Evolutionary conservation across 345 rosid genomes (phyloP).

Genomic region (Syzygium oleosum): DNA sequence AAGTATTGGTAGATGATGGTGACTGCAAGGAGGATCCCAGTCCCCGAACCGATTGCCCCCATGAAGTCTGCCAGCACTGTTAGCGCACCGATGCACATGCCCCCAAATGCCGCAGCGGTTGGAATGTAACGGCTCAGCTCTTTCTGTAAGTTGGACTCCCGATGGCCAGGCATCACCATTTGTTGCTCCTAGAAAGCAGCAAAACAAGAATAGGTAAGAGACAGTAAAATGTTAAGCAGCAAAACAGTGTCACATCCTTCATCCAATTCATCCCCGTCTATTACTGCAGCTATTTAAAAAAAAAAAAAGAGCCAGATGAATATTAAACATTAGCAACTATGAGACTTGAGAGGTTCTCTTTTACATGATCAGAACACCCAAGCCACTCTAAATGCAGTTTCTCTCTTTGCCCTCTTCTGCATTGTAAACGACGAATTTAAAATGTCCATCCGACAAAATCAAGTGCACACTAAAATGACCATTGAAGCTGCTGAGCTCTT

Average conservation of each 20-base stretch:
- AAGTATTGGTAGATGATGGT: constrained; percentile 82
- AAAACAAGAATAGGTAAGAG: background rate
- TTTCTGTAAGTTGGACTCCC: constrained; percentile 82
- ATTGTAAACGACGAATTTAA: background rate
- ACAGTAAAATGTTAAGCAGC: background rate
- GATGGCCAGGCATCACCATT: constrained; percentile 96
- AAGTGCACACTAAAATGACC: background rate
- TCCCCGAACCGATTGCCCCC: constrained; percentile 91
- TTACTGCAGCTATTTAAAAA: background rate
- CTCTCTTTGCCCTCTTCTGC: background rate
- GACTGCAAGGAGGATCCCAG: constrained; percentile 80
- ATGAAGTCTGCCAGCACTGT: constrained; percentile 83
- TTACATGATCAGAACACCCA: background rate
- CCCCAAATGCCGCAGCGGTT: constrained; percentile 90
- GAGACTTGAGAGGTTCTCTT: background rate
- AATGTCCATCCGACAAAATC: background rate
- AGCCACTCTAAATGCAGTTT: background rate
- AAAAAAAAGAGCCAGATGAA: background rate
- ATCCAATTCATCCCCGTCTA: background rate
- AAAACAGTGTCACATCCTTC: background rate
- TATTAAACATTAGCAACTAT: background rate
- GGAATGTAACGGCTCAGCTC: constrained; percentile 84
- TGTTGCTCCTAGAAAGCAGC: constrained; percentile 61
- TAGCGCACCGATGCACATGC: constrained; percentile 80
- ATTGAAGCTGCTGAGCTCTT: background rate